Conservation (phyloP, 805 yeast species). For the Wickerhamiella occidentalis region DNA sequence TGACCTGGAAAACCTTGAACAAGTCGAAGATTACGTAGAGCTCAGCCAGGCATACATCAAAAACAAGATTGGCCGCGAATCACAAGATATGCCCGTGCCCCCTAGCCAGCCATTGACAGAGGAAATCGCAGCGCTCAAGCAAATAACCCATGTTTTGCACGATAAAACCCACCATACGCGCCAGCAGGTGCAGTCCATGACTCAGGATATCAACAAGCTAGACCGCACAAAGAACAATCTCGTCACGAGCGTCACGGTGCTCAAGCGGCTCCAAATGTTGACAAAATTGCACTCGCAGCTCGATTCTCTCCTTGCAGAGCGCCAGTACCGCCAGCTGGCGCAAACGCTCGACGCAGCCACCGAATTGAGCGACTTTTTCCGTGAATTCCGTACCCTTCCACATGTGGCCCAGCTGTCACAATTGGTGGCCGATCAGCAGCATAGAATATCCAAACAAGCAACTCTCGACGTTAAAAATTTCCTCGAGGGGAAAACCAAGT, state of each 20-base stretch:
- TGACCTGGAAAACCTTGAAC: background rate
- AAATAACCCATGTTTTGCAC: slow-evolving; percentile 11
- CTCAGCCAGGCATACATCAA: background rate
- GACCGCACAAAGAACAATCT: slow-evolving; percentile 78
- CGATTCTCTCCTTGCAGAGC: slow-evolving; percentile 34
- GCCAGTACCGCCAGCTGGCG: slow-evolving; percentile 42
- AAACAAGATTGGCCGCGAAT: background rate
- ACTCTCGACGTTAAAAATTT: slow-evolving; percentile 50
- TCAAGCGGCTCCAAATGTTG: slow-evolving; percentile 79
- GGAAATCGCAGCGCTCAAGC: slow-evolving; percentile 20
- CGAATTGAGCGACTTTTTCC: slow-evolving; percentile 61
- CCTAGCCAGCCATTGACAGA: slow-evolving; percentile 26
- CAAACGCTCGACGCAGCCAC: slow-evolving; percentile 56
- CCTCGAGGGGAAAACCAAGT: slow-evolving; percentile 21
- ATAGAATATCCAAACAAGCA: slow-evolving; percentile 52
- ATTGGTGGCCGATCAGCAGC: slow-evolving; percentile 46
- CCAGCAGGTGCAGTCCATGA: slow-evolving; percentile 34
- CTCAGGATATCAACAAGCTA: slow-evolving; percentile 61
- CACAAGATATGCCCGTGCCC: slow-evolving; percentile 4
- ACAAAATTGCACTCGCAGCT: slow-evolving; percentile 60
- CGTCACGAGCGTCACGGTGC: slow-evolving; percentile 70
- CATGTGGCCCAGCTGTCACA: slow-evolving; percentile 59
- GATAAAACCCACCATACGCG: slow-evolving; percentile 17
- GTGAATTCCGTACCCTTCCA: slow-evolving; percentile 69
- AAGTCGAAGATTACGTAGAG: background rate